Evolutionary conservation across 2,329 filamentous ascomycete species (phyloP).

Genomic region (Cladosporium sp.): DNA sequence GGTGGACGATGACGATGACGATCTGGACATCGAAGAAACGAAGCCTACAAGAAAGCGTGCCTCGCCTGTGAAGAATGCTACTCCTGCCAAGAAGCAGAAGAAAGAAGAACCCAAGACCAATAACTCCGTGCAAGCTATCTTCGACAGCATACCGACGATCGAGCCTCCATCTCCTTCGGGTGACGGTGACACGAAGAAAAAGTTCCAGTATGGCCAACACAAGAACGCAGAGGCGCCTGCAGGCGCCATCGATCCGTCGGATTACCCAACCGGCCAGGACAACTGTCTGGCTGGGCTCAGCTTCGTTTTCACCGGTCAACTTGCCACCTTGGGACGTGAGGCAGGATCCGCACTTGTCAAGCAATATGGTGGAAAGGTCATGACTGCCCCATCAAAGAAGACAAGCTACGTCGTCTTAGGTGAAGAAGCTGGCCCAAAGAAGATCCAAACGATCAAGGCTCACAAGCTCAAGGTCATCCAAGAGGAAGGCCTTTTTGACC

Average conservation of each 20-base stretch:
- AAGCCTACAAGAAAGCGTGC: constrained; percentile 46
- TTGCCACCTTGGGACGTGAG: constrained; percentile 75
- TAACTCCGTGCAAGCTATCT: constrained; percentile 72
- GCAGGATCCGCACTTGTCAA: constrained; percentile 86
- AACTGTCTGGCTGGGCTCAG: constrained; percentile 86
- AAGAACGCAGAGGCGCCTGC: constrained; percentile 53
- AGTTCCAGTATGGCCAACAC: constrained; percentile 70
- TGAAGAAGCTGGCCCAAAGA: constrained; percentile 86
- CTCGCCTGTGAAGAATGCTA: constrained; percentile 33
- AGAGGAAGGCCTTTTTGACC: constrained; percentile 83
- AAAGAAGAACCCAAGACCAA: constrained; percentile 69
- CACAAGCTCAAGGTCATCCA: constrained; percentile 86
- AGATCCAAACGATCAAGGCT: constrained; percentile 78
- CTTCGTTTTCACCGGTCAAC: constrained; percentile 92
- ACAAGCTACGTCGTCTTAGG: constrained; percentile 93
- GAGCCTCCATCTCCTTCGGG: constrained; percentile 75
- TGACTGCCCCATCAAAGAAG: constrained; percentile 78
- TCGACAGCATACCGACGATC: constrained; percentile 81
- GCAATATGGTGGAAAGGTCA: constrained; percentile 89
- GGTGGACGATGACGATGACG: constrained; percentile 52
- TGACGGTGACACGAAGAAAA: constrained; percentile 53
- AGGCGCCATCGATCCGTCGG: constrained; percentile 58
- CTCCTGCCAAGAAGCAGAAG: constrained; percentile 51
- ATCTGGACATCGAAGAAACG: constrained; percentile 39
- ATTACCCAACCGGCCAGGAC: constrained; percentile 77